Evolutionary conservation across 1,284 basidiomycete species (phyloP).

Genomic region (Baeospora myosura): DNA sequence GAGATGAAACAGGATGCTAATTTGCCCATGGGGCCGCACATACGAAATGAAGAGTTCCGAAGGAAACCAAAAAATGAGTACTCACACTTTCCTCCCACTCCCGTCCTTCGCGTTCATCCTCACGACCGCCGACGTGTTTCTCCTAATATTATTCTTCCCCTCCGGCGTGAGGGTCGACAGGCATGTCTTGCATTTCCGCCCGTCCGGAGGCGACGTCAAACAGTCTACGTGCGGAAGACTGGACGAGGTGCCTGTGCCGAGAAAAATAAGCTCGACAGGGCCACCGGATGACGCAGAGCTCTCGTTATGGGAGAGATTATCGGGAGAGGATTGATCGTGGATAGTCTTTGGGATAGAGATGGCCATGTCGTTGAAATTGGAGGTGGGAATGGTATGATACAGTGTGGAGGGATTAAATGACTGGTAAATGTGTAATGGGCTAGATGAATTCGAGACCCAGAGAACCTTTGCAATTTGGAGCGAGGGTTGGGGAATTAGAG

Average conservation of each 20-base stretch:
- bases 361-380: no score
- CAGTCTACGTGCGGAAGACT: constrained; percentile 60
- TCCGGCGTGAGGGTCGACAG: constrained; percentile 55
- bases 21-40: background rate
- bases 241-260: constrained; percentile 71
- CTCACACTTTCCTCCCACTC: constrained; percentile 15
- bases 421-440: no score
- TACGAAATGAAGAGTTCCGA: background rate
- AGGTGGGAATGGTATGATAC: no score
- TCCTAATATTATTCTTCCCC: constrained; percentile 67
- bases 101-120: constrained; percentile 46
- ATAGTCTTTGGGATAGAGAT: background rate
- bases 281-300: constrained; percentile 4
- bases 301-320: constrained; percentile 8
- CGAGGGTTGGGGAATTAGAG: no score
- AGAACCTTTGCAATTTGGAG: no score
- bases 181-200: constrained; percentile 53
- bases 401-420: no score
- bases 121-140: constrained; percentile 68
- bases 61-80: background rate
- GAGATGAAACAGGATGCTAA: background rate
- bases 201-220: constrained; percentile 47
- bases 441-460: no score
- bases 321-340: background rate
- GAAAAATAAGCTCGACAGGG: constrained; percentile 56